Evolutionary conservation across 805 yeast species (phyloP).

Genomic region (Saccharomycopsis vini): DNA sequence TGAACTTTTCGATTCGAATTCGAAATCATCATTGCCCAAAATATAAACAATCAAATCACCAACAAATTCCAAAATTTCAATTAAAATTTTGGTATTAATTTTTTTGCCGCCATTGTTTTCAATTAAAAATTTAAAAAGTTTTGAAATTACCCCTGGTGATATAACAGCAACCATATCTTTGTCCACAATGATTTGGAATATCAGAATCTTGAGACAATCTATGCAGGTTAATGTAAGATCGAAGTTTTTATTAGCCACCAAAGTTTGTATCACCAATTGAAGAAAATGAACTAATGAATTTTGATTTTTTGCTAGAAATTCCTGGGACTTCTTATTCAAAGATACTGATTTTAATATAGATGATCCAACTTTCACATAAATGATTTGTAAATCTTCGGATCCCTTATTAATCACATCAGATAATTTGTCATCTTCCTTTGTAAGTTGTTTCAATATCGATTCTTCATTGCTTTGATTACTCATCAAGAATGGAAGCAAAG

Average conservation of each 20-base stretch:
- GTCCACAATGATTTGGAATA: slow-evolving; percentile 7
- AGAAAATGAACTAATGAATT: slow-evolving; percentile 14
- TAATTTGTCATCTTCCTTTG: no score
- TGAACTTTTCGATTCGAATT: neutral
- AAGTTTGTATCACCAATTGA: neutral
- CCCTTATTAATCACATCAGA: no score
- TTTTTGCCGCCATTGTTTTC: slow-evolving; percentile 4
- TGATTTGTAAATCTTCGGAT: no score
- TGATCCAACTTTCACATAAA: no score
- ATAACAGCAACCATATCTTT: slow-evolving; percentile 6
- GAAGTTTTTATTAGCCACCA: neutral
- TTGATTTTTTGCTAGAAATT: slow-evolving; percentile 8
- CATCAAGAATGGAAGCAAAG: slow-evolving; percentile 7
- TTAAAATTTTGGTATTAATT: neutral
- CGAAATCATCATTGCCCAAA: slow-evolving; percentile 3
- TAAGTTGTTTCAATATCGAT: no score
- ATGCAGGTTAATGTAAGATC: slow-evolving; percentile 2
- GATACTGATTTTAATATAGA: no score
- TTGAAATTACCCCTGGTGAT: slow-evolving; percentile 15
- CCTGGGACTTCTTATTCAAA: neutral
- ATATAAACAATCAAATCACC: neutral
- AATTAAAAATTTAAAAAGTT: slow-evolving; percentile 11
- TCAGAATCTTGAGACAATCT: slow-evolving; percentile 1
- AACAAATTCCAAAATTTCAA: slow-evolving; percentile 3
- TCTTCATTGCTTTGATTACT: neutral